Evolutionary conservation across 495 filamentous ascomycete genomes (phyloP).

Genomic region (Sphaerosporella brunnea): DNA sequence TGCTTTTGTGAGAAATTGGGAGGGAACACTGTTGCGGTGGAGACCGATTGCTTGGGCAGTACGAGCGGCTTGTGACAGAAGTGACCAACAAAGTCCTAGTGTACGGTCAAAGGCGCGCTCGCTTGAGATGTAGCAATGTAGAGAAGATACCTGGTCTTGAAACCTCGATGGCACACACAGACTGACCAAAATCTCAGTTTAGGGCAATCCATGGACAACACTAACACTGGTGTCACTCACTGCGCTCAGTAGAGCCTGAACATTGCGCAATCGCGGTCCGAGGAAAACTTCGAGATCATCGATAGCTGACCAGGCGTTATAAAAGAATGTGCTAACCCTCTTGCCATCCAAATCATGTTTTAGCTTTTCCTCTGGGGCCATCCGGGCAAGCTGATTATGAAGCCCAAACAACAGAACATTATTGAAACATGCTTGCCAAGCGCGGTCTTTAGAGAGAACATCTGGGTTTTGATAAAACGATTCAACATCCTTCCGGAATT

Average conservation of each 20-base stretch:
- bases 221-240: constrained; percentile 8
- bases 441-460: constrained; percentile 16
- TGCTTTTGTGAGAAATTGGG: constrained; percentile 11
- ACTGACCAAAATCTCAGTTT: constrained; percentile 2
- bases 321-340: constrained; percentile 9
- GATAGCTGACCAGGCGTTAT: constrained; percentile 22
- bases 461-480: constrained; percentile 14
- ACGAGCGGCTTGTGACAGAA: constrained; percentile 22
- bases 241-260: constrained; percentile 21
- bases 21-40: constrained; percentile 17
- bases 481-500: constrained; percentile 13
- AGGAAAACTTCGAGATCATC: constrained; percentile 24
- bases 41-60: constrained; percentile 26
- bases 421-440: constrained; percentile 23
- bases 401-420: constrained; percentile 24
- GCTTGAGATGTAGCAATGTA: too few species aligned
- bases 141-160: constrained; percentile 16
- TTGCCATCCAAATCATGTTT: not conserved
- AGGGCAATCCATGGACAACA: not conserved
- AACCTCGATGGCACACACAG: constrained; percentile 23
- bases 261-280: constrained; percentile 15
- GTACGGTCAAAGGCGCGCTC: not conserved
- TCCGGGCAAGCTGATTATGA: constrained; percentile 6
- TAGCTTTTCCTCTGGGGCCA: constrained; percentile 1
- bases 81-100: constrained; percentile 19